Percentiles rank a stretch among this genome's conserved stretches.
Evolutionary conservation across 805 yeast species (phyloP).

Genomic region (Scheffersomyces spartinae): DNA sequence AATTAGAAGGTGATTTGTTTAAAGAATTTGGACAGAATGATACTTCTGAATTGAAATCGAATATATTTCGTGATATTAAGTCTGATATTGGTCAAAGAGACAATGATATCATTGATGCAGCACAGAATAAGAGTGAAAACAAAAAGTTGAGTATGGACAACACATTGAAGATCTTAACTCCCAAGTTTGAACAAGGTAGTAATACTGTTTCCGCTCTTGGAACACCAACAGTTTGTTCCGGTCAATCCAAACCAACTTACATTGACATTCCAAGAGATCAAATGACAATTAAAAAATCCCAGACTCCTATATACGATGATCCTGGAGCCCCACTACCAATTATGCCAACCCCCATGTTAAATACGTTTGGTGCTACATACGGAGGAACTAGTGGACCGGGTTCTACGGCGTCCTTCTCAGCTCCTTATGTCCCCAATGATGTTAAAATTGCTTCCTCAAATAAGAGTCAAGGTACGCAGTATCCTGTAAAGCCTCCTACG

Average conservation of each 20-base stretch:
- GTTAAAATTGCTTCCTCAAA: conserved; percentile 17
- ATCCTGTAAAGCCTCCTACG: conserved; percentile 1
- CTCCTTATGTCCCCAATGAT: background rate
- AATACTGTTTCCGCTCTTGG: conserved; percentile 1
- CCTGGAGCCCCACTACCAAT: conserved; percentile 78
- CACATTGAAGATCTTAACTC: conserved; percentile 2
- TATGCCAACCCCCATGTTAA: conserved; percentile 36
- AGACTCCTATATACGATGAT: conserved; percentile 52
- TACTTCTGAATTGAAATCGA: no score
- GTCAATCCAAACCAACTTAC: conserved; percentile 5
- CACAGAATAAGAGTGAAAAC: conserved; percentile 3
- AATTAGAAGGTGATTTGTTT: no score
- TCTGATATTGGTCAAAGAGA: conserved; percentile 1
- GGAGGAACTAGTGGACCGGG: conserved; percentile 2
- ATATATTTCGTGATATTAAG: no score
- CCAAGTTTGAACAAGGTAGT: conserved; percentile 1
- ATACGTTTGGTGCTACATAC: conserved; percentile 13
- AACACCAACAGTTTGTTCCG: conserved; percentile 1
- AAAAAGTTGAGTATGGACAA: conserved; percentile 3
- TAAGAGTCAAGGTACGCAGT: conserved; percentile 12
- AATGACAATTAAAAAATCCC: conserved; percentile 34
- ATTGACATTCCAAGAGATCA: conserved; percentile 49
- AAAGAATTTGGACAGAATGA: no score
- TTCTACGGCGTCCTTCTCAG: conserved; percentile 4
- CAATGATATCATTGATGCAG: conserved; percentile 2